A percentile compares a stretch with the other conserved stretches of the same genome.
Conservation (phyloP, 2,329 filamentous ascomycete species). For the Magnaporthiopsis incrustans region DNA sequence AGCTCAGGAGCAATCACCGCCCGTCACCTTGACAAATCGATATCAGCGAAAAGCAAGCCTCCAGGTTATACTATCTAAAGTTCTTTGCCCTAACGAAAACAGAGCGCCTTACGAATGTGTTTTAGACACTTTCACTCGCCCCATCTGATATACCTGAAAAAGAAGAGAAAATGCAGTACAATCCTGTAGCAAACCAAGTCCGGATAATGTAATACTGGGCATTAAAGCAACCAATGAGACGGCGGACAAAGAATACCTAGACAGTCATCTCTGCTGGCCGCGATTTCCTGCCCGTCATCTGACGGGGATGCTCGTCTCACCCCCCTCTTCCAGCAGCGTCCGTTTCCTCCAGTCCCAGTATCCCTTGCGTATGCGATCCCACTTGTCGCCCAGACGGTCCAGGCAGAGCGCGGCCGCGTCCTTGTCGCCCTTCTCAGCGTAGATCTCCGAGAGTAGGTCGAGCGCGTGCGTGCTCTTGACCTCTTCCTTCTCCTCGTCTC, state of each 20-base stretch:
- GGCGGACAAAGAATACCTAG: too few relatives aligned
- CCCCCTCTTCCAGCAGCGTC: conserved; percentile 23
- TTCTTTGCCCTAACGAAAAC: too few relatives aligned
- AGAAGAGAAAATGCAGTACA: too few relatives aligned
- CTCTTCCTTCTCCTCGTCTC: conserved; percentile 35
- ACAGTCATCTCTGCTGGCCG: not conserved
- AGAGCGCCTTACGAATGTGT: too few relatives aligned
- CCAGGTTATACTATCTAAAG: too few relatives aligned
- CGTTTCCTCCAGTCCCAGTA: conserved; percentile 80
- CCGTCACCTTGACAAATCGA: too few relatives aligned
- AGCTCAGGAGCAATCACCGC: too few relatives aligned
- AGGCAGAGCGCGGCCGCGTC: conserved; percentile 62
- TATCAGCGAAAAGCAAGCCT: too few relatives aligned
- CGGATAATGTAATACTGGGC: not conserved
- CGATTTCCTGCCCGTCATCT: not conserved
- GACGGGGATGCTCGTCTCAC: not conserved
- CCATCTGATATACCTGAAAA: not conserved
- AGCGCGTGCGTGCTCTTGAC: conserved; percentile 59
- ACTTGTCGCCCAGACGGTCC: conserved; percentile 69
- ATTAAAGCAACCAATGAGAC: not conserved
- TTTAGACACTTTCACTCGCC: too few relatives aligned
- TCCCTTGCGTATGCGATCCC: conserved; percentile 82
- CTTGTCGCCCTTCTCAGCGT: conserved; percentile 45
- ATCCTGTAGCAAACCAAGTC: not conserved
- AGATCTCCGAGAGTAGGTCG: conserved; percentile 65